Evolutionary conservation across 106 monocot genomes (phyloP).

Genomic region (Ottelia alismoides): DNA sequence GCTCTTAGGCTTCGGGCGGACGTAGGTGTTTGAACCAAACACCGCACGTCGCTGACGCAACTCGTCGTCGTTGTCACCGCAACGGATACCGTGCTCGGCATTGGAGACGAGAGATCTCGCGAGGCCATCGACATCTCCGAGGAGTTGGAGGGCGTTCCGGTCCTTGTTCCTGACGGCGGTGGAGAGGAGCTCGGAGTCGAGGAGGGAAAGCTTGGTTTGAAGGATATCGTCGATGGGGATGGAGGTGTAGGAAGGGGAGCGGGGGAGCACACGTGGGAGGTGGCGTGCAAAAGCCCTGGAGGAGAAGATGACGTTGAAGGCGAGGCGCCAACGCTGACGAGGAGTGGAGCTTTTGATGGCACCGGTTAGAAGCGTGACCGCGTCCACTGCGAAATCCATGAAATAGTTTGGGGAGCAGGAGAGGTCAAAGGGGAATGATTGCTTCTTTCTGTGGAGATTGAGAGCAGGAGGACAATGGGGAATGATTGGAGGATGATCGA

Average conservation of each 20-base stretch:
- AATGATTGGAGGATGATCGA: too few species aligned
- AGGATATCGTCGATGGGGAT: neutral
- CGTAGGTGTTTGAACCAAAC: slow-evolving; percentile 38
- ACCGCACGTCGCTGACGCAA: slow-evolving; percentile 9
- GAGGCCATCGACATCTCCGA: slow-evolving; percentile 24
- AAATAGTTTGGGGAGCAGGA: too few species aligned
- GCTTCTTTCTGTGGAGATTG: too few species aligned
- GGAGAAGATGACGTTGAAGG: too few species aligned
- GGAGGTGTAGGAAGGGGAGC: neutral
- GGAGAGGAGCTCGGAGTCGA: neutral
- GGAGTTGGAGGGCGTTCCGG: slow-evolving; percentile 1
- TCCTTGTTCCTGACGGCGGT: slow-evolving; percentile 18
- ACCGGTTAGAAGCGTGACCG: too few species aligned
- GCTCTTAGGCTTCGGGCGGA: slow-evolving; percentile 17
- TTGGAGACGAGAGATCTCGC: slow-evolving; percentile 4
- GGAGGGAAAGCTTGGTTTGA: neutral
- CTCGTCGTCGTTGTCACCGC: slow-evolving; percentile 9
- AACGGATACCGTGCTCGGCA: slow-evolving; percentile 12
- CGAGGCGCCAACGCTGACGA: too few species aligned
- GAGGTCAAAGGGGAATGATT: too few species aligned
- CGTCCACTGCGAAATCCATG: too few species aligned
- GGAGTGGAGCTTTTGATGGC: too few species aligned
- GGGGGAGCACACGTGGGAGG: too few species aligned
- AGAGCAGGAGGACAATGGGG: too few species aligned
- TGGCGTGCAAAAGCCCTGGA: too few species aligned